A percentile compares a stretch with the other conserved stretches of the same genome.
Evolutionary conservation across 331 rosid genomes (phyloP).

Genomic region (Quercus phellos): DNA sequence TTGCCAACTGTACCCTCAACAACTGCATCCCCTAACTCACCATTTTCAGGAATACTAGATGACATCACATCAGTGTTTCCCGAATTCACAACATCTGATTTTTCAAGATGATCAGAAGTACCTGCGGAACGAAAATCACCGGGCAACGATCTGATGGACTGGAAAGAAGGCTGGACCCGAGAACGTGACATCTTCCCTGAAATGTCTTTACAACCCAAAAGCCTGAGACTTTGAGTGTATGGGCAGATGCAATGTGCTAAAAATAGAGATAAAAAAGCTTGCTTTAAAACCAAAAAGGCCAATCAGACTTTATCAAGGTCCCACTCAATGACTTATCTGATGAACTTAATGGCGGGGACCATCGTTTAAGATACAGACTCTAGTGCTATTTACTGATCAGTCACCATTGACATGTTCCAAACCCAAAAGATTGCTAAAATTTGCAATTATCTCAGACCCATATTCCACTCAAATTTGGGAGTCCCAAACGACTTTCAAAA

Average conservation of each 20-base stretch:
- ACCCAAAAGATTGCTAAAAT: constrained; percentile 29
- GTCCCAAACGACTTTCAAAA: constrained; percentile 8
- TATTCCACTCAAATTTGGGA: constrained; percentile 19
- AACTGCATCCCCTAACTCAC: constrained; percentile 33
- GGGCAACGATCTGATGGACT: constrained; percentile 66
- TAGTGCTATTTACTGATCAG: constrained; percentile 39
- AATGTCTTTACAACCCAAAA: constrained; percentile 38
- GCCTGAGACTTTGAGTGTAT: constrained; percentile 18
- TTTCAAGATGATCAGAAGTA: constrained; percentile 33
- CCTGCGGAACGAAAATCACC: constrained; percentile 47
- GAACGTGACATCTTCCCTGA: constrained; percentile 56
- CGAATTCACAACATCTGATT: constrained; percentile 28
- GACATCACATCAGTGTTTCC: constrained; percentile 31
- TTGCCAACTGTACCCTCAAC: constrained; percentile 28
- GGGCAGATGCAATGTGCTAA: constrained; percentile 32
- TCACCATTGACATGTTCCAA: constrained; percentile 33
- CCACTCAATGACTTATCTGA: constrained; percentile 49
- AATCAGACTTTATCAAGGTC: constrained; percentile 56
- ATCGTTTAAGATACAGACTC: constrained; percentile 36
- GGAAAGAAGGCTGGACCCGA: constrained; percentile 43
- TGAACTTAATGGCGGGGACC: constrained; percentile 74
- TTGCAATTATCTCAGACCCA: constrained; percentile 28
- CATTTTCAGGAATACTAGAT: constrained; percentile 49
- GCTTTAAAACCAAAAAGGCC: constrained; percentile 36
- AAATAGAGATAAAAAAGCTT: constrained; percentile 27